phyloP scores from a whole-genome alignment of 2,329 filamentous ascomycete species.

The Aspergillus hiratsukae region DNA sequence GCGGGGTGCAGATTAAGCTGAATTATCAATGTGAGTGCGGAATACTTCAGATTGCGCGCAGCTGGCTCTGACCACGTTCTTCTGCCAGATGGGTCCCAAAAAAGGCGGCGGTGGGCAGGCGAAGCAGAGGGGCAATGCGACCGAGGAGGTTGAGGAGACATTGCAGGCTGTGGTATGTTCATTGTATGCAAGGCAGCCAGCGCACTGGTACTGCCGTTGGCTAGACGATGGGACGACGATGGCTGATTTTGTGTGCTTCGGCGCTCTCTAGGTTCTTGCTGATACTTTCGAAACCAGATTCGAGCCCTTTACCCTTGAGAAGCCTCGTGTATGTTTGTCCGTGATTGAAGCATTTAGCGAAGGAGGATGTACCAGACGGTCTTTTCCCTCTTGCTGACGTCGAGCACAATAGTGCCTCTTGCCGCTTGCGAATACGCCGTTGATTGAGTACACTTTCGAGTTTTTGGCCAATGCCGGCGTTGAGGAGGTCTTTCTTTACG shows the following conservation, averaged over 20 bases:
- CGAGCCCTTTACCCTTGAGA: slow-evolving; percentile 81
- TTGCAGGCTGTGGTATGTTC: slow-evolving; percentile 58
- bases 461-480: slow-evolving; percentile 93
- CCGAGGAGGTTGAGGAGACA: slow-evolving; percentile 59
- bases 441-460: slow-evolving; percentile 97
- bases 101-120: slow-evolving; percentile 24
- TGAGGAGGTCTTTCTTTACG: slow-evolving; percentile 91
- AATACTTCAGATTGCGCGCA: not conserved
- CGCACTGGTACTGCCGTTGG: not conserved
- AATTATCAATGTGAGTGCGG: slow-evolving; percentile 4
- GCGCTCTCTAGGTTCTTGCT: slow-evolving; percentile 64
- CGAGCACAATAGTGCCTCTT: slow-evolving; percentile 69
- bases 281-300: slow-evolving; percentile 95
- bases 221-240: not conserved
- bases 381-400: not conserved
- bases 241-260: slow-evolving; percentile 13
- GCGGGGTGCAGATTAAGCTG: not conserved
- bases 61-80: not conserved
- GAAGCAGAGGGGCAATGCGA: slow-evolving; percentile 35
- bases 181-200: not conserved
- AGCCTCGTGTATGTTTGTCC: slow-evolving; percentile 68
- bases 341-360: slow-evolving; percentile 5
- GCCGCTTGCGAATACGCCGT: slow-evolving; percentile 83
- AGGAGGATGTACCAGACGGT: not conserved
- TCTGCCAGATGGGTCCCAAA: slow-evolving; percentile 31